Percentiles rank a stretch among this genome's conserved stretches.
Evolutionary conservation across 805 yeast genomes (phyloP).

Genomic region (Helenozyma baotianmanensis): DNA sequence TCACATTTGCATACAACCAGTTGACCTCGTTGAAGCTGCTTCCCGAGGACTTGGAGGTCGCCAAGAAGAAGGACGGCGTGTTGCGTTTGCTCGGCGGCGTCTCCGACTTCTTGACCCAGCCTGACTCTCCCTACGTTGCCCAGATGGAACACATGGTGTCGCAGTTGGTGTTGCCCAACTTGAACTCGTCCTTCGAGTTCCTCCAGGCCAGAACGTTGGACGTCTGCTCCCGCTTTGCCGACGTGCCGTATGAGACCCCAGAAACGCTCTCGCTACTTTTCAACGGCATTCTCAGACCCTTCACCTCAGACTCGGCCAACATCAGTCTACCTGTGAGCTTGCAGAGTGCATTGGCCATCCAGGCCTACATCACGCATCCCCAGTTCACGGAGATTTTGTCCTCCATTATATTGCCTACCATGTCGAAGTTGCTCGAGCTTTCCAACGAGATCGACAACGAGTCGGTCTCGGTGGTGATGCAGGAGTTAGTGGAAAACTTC

Average conservation of each 20-base stretch:
- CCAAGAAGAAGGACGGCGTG: constrained; percentile 70
- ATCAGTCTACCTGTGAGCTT: constrained; percentile 67
- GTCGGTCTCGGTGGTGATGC: constrained; percentile 84
- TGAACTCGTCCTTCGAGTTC: constrained; percentile 57
- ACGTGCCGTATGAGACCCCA: constrained; percentile 43
- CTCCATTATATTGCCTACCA: constrained; percentile 67
- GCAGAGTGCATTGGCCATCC: constrained; percentile 81
- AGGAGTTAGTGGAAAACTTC: constrained; percentile 88
- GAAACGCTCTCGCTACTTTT: constrained; percentile 23
- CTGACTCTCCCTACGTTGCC: constrained; percentile 51
- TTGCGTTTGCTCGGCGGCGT: constrained; percentile 75
- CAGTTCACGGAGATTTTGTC: constrained; percentile 67
- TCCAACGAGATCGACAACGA: constrained; percentile 85
- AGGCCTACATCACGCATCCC: constrained; percentile 63
- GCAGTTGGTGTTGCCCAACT: constrained; percentile 65
- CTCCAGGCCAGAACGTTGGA: constrained; percentile 74
- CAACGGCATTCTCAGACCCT: constrained; percentile 31
- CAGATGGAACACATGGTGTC: constrained; percentile 70
- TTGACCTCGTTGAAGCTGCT: constrained; percentile 28
- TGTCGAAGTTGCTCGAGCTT: constrained; percentile 71
- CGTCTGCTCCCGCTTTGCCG: constrained; percentile 60
- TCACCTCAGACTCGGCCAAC: constrained; percentile 17
- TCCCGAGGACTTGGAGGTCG: constrained; percentile 42
- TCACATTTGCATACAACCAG: constrained; percentile 54
- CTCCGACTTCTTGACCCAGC: constrained; percentile 50